Conservation (phyloP, 106 monocot species). For the Apostasia ramifera region DNA sequence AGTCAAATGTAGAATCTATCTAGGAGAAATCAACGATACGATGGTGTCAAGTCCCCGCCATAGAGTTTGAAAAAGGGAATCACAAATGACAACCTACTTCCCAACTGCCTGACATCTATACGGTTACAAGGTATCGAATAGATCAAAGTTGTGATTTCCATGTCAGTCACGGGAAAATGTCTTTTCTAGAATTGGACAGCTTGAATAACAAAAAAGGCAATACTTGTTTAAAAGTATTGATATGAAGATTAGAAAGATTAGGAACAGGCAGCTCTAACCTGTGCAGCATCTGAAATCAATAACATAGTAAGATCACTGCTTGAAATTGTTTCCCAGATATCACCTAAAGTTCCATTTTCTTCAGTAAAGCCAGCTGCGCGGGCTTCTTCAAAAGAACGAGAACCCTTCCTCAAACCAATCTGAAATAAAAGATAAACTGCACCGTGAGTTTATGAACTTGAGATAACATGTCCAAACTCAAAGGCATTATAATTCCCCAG, state of each 20-base stretch:
- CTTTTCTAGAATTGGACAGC: neutral
- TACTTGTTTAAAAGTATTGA: neutral
- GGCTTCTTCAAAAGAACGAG: conserved; percentile 78
- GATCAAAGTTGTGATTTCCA: neutral
- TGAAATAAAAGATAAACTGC: conserved; percentile 10
- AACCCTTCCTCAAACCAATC: conserved; percentile 91
- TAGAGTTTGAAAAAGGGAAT: too few species aligned
- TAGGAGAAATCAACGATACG: too few species aligned
- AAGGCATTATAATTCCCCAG: too few species aligned
- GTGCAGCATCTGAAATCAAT: conserved; percentile 92
- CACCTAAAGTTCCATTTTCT: conserved; percentile 90
- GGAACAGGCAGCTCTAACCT: conserved; percentile 32
- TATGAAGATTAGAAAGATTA: neutral
- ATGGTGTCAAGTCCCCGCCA: too few species aligned
- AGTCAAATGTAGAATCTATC: too few species aligned
- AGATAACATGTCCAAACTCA: too few species aligned
- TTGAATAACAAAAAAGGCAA: neutral
- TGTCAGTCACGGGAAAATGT: too few species aligned
- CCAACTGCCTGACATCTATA: neutral
- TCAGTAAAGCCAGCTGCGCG: conserved; percentile 82
- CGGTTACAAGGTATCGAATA: neutral
- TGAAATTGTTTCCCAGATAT: conserved; percentile 86
- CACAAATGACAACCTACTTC: too few species aligned
- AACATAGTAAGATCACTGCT: conserved; percentile 71
- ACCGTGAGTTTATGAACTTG: too few species aligned